Evolutionary conservation across 257 asterid species (phyloP), one percentile per base, ranked within the genome.

Genomic region (Scutellaria minor): DNA sequence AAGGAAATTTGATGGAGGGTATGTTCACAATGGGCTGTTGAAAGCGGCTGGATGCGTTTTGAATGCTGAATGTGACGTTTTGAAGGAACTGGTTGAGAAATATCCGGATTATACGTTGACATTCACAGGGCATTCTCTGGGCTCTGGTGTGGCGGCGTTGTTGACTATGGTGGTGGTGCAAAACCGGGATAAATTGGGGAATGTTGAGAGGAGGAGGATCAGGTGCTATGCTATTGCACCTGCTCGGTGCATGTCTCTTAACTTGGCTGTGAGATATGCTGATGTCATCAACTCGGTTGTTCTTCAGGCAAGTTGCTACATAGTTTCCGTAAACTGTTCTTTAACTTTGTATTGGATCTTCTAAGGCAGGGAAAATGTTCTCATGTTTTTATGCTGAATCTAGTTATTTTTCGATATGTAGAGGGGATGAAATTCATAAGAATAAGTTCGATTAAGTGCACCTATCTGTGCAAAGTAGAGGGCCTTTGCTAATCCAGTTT

Each of bases 201-300:
- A 87, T 67, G 72, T 92, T 12, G 90, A 86, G 15, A 81, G 88
- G 89, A 84, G 55, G 76, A 90, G 91, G 80, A 72, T 92, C 27
- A 84, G 97, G 83, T 90, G 97, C 79, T 92, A 54, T 77, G 96
- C 98, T 13, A 85, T 90, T 67, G 98, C 98, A 42, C 97, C 98
- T 12, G 90, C 98, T 13, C 82, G 98, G 80, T 92, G 98, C 54
- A 85, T 88, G 96, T 90, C 98, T 5, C 89, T 92, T 68, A 92
- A 90, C 71, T 81, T 92, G 80, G 98, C 97, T n/a, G 97, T 92
- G 68, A 76, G 85, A 81, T 88, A 90, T 84, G 96, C 96, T 31
- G 97, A 92, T 83, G 95, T 90, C 72, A 92, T 92, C 81, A 90
- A 92, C 58, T 90, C 97, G 24, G 72, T 92, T 68, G 97, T 92